Conservation (phyloP, 2,329 filamentous ascomycete genomes). For the Xylariales sp. region DNA sequence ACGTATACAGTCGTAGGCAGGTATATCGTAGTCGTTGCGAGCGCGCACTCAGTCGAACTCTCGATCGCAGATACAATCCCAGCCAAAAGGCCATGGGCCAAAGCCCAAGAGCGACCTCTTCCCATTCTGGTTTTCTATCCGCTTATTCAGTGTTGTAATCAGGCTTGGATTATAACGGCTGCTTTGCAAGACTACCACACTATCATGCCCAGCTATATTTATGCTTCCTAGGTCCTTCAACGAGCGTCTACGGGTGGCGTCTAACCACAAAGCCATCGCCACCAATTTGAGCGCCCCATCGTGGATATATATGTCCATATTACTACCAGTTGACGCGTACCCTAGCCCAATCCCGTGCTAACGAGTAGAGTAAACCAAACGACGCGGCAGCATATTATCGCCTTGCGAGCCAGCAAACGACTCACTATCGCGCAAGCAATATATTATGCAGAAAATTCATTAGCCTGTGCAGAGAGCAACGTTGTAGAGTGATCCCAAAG, state of each 20-base stretch:
- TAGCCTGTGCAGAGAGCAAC: conserved; percentile 36
- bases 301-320: conserved; percentile 19
- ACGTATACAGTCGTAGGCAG: conserved; percentile 46
- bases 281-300: neutral
- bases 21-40: conserved; percentile 45
- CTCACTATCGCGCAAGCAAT: conserved; percentile 29
- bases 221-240: neutral
- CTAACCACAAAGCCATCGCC: neutral
- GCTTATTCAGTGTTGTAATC: neutral
- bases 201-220: conserved; percentile 10
- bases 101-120: conserved; percentile 35
- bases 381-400: conserved; percentile 17
- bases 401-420: conserved; percentile 11
- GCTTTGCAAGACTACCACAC: neutral
- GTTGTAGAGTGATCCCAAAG: conserved; percentile 14
- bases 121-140: conserved; percentile 37
- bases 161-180: neutral
- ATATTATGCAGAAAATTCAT: conserved; percentile 35
- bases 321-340: conserved; percentile 15
- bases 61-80: conserved; percentile 37
- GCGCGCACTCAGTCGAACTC: conserved; percentile 37
- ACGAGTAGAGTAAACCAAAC: conserved; percentile 10
- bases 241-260: neutral
- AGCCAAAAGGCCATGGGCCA: conserved; percentile 40
- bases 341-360: conserved; percentile 28